A percentile compares a stretch with the other conserved stretches of the same genome.
phyloP scores from a whole-genome alignment of 2,329 filamentous ascomycete species.

The Penicillium nordicum region DNA sequence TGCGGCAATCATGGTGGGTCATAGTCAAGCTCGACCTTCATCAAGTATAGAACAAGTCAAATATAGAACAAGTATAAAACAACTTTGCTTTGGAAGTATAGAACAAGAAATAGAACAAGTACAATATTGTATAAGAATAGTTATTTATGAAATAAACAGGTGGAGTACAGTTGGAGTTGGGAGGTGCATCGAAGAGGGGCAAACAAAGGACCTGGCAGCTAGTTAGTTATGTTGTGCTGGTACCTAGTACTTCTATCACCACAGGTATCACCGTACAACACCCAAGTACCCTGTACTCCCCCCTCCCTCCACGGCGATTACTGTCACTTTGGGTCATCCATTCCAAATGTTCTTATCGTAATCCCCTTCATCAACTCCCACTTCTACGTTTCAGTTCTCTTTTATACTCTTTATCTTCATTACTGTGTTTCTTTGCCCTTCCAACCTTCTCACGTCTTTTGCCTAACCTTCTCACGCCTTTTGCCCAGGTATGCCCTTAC shows the following conservation, averaged over 20 bases:
- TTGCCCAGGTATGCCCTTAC: background rate
- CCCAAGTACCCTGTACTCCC: conserved; percentile 6
- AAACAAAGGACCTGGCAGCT: background rate
- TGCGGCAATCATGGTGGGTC: no score
- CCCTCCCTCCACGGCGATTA: background rate
- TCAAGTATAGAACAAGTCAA: no score
- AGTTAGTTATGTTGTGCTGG: background rate
- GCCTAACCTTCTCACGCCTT: background rate
- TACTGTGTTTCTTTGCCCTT: background rate
- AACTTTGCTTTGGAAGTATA: no score
- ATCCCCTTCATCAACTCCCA: background rate
- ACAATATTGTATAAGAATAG: background rate
- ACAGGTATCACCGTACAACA: background rate
- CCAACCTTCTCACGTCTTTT: background rate
- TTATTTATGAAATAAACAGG: background rate
- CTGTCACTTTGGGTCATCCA: conserved; percentile 8
- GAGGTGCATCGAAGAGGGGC: background rate
- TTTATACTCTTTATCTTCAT: background rate
- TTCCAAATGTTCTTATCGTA: conserved; percentile 2
- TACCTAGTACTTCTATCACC: background rate
- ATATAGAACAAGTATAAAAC: no score
- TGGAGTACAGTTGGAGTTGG: background rate
- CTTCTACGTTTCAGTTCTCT: background rate
- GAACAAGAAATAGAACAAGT: background rate
- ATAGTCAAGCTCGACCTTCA: no score